A percentile compares a stretch with the other conserved stretches of the same genome.
phyloP scores from a whole-genome alignment of 2,329 filamentous ascomycete genomes.

The Huntiella savannae region DNA sequence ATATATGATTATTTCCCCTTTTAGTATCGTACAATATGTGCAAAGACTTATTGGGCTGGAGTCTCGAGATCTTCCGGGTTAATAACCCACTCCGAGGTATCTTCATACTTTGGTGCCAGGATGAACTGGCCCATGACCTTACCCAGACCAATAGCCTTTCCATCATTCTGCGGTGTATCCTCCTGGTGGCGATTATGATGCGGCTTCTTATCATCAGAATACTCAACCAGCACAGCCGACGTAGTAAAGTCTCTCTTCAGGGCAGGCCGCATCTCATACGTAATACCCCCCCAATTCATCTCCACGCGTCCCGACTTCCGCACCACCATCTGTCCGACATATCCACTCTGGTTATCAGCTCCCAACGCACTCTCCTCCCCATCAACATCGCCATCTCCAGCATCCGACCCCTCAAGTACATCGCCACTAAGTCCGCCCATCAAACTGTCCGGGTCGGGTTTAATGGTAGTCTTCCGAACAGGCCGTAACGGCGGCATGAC shows the following conservation, averaged over 20 bases:
- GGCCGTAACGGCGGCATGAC: conserved; percentile 34
- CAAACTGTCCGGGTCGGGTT: conserved; percentile 14
- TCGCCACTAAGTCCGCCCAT: conserved; percentile 19
- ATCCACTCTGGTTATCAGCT: conserved; percentile 32
- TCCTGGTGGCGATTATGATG: conserved; percentile 18
- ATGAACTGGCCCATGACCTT: conserved; percentile 44
- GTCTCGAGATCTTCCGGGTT: conserved; percentile 18
- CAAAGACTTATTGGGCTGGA: neutral
- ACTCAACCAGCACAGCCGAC: conserved; percentile 39
- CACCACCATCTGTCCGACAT: conserved; percentile 39
- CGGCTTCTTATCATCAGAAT: conserved; percentile 30
- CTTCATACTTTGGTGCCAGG: conserved; percentile 37
- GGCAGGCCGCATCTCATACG: conserved; percentile 31
- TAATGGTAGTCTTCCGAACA: conserved; percentile 12
- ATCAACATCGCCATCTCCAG: conserved; percentile 16
- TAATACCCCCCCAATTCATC: conserved; percentile 41
- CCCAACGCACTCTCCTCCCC: conserved; percentile 17
- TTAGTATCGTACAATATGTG: too few species aligned
- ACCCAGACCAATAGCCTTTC: conserved; percentile 32
- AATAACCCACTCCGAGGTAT: conserved; percentile 36
- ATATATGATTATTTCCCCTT: too few species aligned
- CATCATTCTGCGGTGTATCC: conserved; percentile 25
- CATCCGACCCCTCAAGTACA: conserved; percentile 16
- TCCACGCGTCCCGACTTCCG: conserved; percentile 43
- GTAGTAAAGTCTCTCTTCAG: conserved; percentile 37